A percentile compares a stretch with the other conserved stretches of the same genome.
Evolutionary conservation across 108 stramenopile species (phyloP).

Genomic region (Schizochytrium sp.): DNA sequence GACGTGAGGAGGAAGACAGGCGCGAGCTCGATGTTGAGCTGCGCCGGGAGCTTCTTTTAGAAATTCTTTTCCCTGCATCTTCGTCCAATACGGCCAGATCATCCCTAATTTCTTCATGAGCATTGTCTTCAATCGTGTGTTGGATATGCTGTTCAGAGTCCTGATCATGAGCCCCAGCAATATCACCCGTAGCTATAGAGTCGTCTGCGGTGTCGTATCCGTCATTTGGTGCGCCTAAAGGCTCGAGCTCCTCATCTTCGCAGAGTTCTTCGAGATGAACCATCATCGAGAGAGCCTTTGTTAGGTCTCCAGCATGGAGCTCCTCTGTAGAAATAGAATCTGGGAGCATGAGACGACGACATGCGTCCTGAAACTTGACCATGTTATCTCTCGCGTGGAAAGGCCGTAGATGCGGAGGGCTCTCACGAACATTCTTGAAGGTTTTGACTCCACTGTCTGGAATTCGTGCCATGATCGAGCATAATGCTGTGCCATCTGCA

Average conservation of each 20-base stretch:
- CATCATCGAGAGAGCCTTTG: not conserved
- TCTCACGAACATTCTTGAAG: not conserved
- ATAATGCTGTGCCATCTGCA: not conserved
- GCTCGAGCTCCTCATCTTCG: slow-evolving; percentile 46
- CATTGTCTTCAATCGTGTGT: too few relatives aligned
- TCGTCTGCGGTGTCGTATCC: slow-evolving; percentile 13
- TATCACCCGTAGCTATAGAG: too few relatives aligned
- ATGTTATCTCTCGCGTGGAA: slow-evolving; percentile 56
- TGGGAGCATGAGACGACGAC: slow-evolving; percentile 41
- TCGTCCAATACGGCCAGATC: not conserved
- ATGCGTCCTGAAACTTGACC: slow-evolving; percentile 60
- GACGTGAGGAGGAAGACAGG: not conserved
- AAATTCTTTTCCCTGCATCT: not conserved
- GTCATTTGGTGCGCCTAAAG: not conserved
- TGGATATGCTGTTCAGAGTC: too few relatives aligned
- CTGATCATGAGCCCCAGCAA: too few relatives aligned
- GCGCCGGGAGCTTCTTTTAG: not conserved
- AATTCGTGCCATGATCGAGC: not conserved
- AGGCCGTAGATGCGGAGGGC: slow-evolving; percentile 5
- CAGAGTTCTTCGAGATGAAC: slow-evolving; percentile 46
- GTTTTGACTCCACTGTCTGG: slow-evolving; percentile 54
- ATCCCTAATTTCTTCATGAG: not conserved
- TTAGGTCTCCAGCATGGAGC: not conserved
- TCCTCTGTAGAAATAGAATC: slow-evolving; percentile 7
- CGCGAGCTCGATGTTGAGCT: too few relatives aligned